Percentiles rank a stretch among this genome's conserved stretches.
Conservation (phyloP, 495 filamentous ascomycete genomes). For the Penicillium samsonianum region DNA sequence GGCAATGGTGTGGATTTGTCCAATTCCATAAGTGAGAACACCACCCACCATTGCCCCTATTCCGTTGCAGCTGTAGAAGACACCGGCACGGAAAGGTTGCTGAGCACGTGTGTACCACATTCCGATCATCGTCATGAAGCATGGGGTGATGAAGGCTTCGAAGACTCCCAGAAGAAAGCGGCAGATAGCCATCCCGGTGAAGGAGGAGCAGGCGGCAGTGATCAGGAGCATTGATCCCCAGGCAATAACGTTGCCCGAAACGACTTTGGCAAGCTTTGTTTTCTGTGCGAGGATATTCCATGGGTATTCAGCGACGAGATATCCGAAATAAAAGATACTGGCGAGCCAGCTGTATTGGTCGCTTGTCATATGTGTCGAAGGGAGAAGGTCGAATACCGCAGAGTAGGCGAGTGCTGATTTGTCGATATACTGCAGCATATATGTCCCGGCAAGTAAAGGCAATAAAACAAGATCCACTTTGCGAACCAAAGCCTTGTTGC, state of each 20-base stretch:
- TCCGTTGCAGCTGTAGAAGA: constrained; percentile 49
- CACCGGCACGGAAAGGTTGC: constrained; percentile 36
- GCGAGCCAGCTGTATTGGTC: constrained; percentile 54
- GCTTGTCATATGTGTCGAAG: constrained; percentile 31
- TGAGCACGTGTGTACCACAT: constrained; percentile 38
- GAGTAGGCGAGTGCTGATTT: constrained; percentile 40
- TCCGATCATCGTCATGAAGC: constrained; percentile 42
- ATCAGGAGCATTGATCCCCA: constrained; percentile 46
- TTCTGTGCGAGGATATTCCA: constrained; percentile 30
- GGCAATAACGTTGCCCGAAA: constrained; percentile 26
- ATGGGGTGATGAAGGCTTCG: constrained; percentile 44
- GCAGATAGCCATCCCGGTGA: constrained; percentile 41
- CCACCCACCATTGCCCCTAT: constrained; percentile 50
- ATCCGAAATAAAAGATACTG: constrained; percentile 59
- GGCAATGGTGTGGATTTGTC: constrained; percentile 45
- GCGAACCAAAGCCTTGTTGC: constrained; percentile 33
- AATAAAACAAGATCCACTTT: constrained; percentile 50
- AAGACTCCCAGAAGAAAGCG: constrained; percentile 45
- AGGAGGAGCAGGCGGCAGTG: constrained; percentile 35
- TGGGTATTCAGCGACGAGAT: constrained; percentile 39
- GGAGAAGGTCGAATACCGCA: constrained; percentile 39
- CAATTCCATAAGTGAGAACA: constrained; percentile 52
- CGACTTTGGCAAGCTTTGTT: constrained; percentile 22
- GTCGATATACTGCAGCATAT: constrained; percentile 45
- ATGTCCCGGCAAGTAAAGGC: constrained; percentile 53